These are phyloP conservation scores for Saccharomycopsis guyanensis DNA, from an alignment of 805 yeast genomes.

Conservation along the genomic window DNA sequence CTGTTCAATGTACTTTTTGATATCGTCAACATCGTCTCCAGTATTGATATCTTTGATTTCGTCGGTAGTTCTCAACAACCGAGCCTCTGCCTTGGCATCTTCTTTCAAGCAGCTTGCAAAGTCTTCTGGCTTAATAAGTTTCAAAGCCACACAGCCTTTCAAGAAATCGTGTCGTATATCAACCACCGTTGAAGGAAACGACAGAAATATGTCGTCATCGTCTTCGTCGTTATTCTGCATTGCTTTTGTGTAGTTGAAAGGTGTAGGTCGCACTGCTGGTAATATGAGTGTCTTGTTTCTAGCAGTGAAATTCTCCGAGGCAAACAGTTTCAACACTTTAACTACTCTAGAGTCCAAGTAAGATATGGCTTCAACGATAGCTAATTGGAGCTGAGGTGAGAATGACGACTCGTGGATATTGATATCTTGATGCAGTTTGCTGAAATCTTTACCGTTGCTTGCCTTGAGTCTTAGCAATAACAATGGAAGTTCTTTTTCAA, in stretches of 20 bases:
- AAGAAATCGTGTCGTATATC: constrained; percentile 47
- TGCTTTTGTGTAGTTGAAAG: constrained; percentile 29
- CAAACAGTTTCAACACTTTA: constrained; percentile 23
- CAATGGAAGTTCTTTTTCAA: constrained; percentile 40
- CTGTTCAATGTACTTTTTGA: constrained; percentile 26
- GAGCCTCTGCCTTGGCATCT: constrained; percentile 32
- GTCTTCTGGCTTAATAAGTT: constrained; percentile 30
- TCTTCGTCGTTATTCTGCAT: constrained; percentile 28
- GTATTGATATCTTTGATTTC: constrained; percentile 29
- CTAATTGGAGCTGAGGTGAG: constrained; percentile 6
- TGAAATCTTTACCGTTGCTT: constrained; percentile 7
- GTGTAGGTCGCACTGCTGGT: constrained; percentile 26
- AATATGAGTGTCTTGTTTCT: constrained; percentile 25
- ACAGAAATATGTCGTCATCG: constrained; percentile 44
- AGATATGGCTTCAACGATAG: constrained; percentile 22
- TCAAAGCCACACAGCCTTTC: constrained; percentile 36
- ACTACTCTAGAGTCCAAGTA: constrained; percentile 31
- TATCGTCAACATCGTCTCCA: constrained; percentile 27
- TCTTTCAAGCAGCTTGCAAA: constrained; percentile 32
- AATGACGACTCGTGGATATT: background rate
- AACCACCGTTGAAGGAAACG: constrained; percentile 37
- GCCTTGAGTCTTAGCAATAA: constrained; percentile 26
- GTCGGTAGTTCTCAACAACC: constrained; percentile 29
- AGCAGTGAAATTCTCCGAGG: constrained; percentile 18
- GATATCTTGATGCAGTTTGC: background rate